These are phyloP conservation scores for Myrica gale DNA, from an alignment of 306 rosid species.

Conservation along the genomic window DNA sequence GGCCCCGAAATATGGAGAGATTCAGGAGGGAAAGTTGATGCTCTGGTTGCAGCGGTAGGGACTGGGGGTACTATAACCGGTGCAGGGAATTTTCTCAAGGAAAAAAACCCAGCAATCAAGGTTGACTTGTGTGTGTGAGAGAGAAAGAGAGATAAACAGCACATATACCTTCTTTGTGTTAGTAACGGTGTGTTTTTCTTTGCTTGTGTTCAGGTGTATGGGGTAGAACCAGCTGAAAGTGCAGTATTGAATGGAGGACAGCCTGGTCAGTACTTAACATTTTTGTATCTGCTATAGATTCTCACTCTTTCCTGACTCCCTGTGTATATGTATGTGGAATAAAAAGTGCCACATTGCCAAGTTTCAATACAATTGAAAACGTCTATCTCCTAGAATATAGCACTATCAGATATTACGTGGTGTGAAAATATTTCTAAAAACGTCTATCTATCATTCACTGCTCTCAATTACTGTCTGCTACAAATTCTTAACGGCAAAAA, in stretches of 20 bases:
- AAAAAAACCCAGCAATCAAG: constrained; percentile 70
- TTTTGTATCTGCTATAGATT: not conserved
- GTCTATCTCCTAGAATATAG: not conserved
- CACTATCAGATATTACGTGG: not conserved
- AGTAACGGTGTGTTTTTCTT: constrained; percentile 9
- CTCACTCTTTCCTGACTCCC: not conserved
- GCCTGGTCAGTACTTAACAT: constrained; percentile 46
- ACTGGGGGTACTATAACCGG: constrained; percentile 80
- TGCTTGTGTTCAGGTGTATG: constrained; percentile 47
- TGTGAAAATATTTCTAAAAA: not conserved
- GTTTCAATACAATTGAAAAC: not conserved
- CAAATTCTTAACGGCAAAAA: no score
- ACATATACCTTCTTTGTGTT: not conserved
- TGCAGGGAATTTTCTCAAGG: constrained; percentile 71
- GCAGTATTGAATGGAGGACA: constrained; percentile 73
- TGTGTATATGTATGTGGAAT: not conserved
- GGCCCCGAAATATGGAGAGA: constrained; percentile 95
- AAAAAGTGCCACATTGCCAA: not conserved
- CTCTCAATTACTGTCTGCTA: no score
- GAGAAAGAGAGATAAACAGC: constrained; percentile 10
- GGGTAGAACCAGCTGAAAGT: constrained; percentile 82
- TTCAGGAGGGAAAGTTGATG: constrained; percentile 63
- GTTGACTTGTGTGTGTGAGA: constrained; percentile 29
- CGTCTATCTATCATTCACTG: no score
- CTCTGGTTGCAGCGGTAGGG: constrained; percentile 73